A percentile compares a stretch with the other conserved stretches of the same genome.
phyloP scores from a whole-genome alignment of 345 rosid species.

The Pistacia integerrima region DNA sequence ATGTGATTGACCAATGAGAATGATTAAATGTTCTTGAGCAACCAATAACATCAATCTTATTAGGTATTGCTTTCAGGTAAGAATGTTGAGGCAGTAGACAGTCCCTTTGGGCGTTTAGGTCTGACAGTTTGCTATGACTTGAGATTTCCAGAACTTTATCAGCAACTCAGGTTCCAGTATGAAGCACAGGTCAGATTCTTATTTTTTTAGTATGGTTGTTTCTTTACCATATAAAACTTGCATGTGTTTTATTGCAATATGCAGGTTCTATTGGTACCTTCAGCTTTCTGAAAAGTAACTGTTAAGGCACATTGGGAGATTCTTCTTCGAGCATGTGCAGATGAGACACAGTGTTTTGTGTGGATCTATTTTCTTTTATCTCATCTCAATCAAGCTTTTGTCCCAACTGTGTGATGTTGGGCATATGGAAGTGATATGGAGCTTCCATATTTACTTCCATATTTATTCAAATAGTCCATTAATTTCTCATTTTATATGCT shows the following conservation, averaged over 20 bases:
- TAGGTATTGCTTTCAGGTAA: conserved; percentile 47
- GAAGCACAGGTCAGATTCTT: conserved; percentile 54
- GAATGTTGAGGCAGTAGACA: conserved; percentile 68
- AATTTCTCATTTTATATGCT: conserved; percentile 7
- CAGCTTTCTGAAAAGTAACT: conserved; percentile 86
- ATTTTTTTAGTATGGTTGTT: background rate
- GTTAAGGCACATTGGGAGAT: conserved; percentile 97
- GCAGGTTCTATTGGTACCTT: conserved; percentile 82
- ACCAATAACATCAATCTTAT: conserved; percentile 14
- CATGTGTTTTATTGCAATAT: conserved; percentile 5
- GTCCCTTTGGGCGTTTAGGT: conserved; percentile 85
- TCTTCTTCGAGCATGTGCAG: conserved; percentile 88
- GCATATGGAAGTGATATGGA: background rate
- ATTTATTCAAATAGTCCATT: background rate
- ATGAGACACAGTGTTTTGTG: conserved; percentile 96
- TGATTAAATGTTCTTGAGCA: background rate
- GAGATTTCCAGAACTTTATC: conserved; percentile 92
- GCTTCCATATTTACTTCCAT: too few species aligned
- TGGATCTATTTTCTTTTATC: conserved; percentile 17
- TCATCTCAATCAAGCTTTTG: background rate
- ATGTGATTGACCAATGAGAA: background rate
- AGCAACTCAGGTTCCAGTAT: conserved; percentile 78
- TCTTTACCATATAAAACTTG: background rate
- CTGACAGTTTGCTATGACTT: conserved; percentile 87
- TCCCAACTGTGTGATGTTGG: background rate